phyloP scores from a whole-genome alignment of 345 rosid genomes.

The Pistacia integerrima region DNA sequence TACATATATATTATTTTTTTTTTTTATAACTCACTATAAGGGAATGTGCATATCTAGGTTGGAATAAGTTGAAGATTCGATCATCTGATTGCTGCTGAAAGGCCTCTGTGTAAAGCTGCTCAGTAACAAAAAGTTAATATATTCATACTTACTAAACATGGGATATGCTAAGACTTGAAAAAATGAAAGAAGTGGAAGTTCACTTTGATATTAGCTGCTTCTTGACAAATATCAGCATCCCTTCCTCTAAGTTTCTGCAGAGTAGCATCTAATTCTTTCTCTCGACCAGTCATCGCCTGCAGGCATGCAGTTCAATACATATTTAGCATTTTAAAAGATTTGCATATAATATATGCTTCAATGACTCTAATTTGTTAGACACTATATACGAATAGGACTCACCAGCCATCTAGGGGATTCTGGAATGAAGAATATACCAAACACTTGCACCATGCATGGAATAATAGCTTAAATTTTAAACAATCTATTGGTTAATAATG shows the following conservation, averaged over 20 bases:
- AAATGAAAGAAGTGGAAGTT: background rate
- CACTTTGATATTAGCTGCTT: constrained; percentile 53
- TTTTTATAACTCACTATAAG: constrained; percentile 10
- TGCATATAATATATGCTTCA: background rate
- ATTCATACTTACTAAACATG: background rate
- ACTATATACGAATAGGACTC: constrained; percentile 2
- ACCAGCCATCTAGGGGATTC: constrained; percentile 59
- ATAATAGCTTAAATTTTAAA: constrained; percentile 30
- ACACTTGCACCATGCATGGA: constrained; percentile 33
- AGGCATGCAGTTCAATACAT: background rate
- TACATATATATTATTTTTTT: background rate
- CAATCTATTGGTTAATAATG: background rate
- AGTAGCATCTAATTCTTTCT: constrained; percentile 42
- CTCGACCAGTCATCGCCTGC: constrained; percentile 43
- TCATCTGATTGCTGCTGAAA: background rate
- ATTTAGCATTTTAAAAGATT: background rate
- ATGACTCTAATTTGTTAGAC: no score
- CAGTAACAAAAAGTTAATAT: background rate
- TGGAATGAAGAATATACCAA: constrained; percentile 44
- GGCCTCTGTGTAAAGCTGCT: constrained; percentile 10
- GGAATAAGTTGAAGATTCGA: constrained; percentile 9
- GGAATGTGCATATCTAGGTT: constrained; percentile 16
- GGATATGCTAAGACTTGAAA: background rate
- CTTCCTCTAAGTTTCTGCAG: constrained; percentile 51
- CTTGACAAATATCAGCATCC: constrained; percentile 40